These are phyloP conservation scores for Coemansia sp. DNA, from an alignment of 192 early-diverging fungal genomes.

Conservation along the genomic window DNA sequence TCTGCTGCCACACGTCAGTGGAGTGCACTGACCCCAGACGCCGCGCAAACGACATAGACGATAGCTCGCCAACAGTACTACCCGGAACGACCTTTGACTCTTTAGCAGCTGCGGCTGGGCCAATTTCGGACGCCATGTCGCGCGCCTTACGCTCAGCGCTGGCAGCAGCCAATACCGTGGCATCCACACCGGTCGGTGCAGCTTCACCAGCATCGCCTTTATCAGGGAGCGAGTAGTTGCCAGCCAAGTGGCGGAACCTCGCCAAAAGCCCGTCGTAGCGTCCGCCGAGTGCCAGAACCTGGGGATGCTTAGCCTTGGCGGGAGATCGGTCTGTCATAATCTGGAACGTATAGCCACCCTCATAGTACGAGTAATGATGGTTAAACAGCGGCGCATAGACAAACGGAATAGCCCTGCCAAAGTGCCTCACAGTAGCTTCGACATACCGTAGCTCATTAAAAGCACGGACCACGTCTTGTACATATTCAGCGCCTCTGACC, in stretches of 20 bases:
- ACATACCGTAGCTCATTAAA: conserved; percentile 53
- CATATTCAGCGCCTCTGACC: conserved; percentile 34
- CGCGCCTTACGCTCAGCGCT: conserved; percentile 20
- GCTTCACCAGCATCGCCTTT: not conserved
- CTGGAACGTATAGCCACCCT: conserved; percentile 66
- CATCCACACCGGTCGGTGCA: not conserved
- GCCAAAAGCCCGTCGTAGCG: conserved; percentile 68
- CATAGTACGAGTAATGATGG: conserved; percentile 64
- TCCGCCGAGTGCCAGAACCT: conserved; percentile 72
- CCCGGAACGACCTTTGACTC: not conserved
- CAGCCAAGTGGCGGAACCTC: conserved; percentile 59
- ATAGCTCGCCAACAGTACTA: not conserved
- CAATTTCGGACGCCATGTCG: conserved; percentile 2
- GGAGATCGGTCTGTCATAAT: conserved; percentile 45
- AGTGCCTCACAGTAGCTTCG: conserved; percentile 38
- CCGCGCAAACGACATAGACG: conserved; percentile 36
- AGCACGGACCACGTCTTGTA: conserved; percentile 25
- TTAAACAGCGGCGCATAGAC: conserved; percentile 63
- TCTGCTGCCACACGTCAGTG: conserved; percentile 46
- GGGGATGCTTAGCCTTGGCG: conserved; percentile 29
- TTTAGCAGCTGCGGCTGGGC: not conserved
- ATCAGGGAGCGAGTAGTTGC: conserved; percentile 9
- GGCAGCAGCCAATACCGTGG: not conserved
- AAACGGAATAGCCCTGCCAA: conserved; percentile 53
- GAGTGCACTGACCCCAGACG: conserved; percentile 41